Base-by-base conservation (phyloP, 2,329 filamentous ascomycete species). In the Penicillium sp. region DNA sequence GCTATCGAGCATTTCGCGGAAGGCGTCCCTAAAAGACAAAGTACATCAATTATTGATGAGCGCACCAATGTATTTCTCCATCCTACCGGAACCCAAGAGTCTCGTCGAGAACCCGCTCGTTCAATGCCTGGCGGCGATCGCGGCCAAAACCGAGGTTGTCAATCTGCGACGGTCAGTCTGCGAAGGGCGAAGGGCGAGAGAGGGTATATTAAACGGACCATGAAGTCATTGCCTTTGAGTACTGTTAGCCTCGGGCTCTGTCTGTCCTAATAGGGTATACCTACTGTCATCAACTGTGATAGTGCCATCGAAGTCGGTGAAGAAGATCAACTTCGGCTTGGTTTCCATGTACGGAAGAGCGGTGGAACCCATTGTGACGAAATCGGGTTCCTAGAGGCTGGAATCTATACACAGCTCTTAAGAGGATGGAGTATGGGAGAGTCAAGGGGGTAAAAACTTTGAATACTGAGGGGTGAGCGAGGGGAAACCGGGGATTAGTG, bases 301-400 rank as follows among this genome's bases (percentile, higher is more conserved):
- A 44, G 90, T 97, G 63, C 93, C 93, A 71, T 98, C 93, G 67
- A 97, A 97, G 74, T 98, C 93, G 59, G 90, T 95, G 77, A 97
- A 97, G 80, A 98, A 96, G 76, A 98, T 90, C 75, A 88, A 87
- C 72, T 89, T 86, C 42, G 90, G 90, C 67, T 86, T 82, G 47
- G 66, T 70, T 50, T 69, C 63, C 57, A 76, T 64, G 22, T 71
- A 71, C 18, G 69, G 68, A 29, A 72, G 65, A 11, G 51, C 48
- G 9, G 50, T 57, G 23, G 63, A 61, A 10, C 57, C 59, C 67
- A 69, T 69, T 37, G 40, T 61, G 42, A 36, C 41, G 36, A 23
- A n/a, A 28, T 31, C 32, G 36, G n/a, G n/a, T 2, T n/a, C 16
- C 11, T 27, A 31, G 39, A 42, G 13, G n/a, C 1, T 16, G 43